phyloP scores from a whole-genome alignment of 208 protist species.

The Crithidia fasciculata region DNA sequence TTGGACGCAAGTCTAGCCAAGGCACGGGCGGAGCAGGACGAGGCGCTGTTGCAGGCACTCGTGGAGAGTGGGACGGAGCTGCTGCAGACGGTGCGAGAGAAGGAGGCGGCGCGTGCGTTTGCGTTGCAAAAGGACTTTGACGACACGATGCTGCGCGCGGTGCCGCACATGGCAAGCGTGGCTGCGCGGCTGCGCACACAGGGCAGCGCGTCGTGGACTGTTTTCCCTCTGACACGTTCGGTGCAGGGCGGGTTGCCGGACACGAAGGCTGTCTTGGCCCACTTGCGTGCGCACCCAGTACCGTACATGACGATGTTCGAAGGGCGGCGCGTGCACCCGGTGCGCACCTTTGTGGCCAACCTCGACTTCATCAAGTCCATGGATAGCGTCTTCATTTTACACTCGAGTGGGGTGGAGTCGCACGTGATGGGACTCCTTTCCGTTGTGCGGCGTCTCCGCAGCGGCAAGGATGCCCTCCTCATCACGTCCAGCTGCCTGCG shows the following conservation, averaged over 20 bases:
- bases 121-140: conserved; percentile 52
- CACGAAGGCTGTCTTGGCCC: conserved; percentile 20
- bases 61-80: conserved; percentile 75
- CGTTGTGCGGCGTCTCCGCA: conserved; percentile 56
- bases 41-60: conserved; percentile 45
- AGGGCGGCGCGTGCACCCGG: conserved; percentile 49
- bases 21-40: conserved; percentile 25
- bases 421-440: conserved; percentile 61
- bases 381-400: conserved; percentile 79
- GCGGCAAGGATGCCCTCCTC: conserved; percentile 82
- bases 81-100: conserved; percentile 54
- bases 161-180: conserved; percentile 43
- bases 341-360: conserved; percentile 66
- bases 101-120: conserved; percentile 44
- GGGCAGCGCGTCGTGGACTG: conserved; percentile 19
- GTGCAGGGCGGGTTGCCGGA: conserved; percentile 22
- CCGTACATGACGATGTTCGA: conserved; percentile 34
- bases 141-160: conserved; percentile 33
- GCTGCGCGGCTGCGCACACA: conserved; percentile 45
- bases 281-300: conserved; percentile 15
- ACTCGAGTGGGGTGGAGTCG: conserved; percentile 61
- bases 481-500: conserved; percentile 68
- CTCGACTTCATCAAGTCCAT: conserved; percentile 58
- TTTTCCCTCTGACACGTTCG: conserved; percentile 20
- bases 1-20: conserved; percentile 45